Evolutionary conservation across 169 alveolate genomes (phyloP).

Genomic region (Amoebophrya sp.): DNA sequence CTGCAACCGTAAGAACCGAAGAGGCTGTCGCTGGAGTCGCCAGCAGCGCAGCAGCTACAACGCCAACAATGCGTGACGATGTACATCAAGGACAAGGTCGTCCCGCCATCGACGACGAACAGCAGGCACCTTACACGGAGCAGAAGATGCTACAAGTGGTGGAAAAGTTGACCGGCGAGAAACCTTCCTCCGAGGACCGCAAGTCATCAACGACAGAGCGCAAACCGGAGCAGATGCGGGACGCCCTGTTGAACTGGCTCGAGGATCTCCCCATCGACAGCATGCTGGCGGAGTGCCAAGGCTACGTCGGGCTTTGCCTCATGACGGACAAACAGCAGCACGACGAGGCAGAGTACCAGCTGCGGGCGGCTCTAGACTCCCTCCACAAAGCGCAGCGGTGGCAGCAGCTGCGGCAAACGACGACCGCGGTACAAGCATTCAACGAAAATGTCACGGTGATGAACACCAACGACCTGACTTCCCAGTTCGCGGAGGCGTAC

Average conservation of each 20-base stretch:
- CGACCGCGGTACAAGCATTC: not conserved
- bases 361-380: too few species aligned
- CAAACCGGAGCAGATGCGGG: not conserved
- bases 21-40: too few species aligned
- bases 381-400: too few species aligned
- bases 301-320: not conserved
- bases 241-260: not conserved
- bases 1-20: too few species aligned
- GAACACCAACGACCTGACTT: not conserved
- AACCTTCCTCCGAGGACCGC: not conserved
- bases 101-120: too few species aligned
- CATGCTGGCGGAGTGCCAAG: not conserved
- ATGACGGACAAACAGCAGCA: too few species aligned
- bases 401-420: too few species aligned
- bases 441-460: not conserved
- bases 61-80: too few species aligned
- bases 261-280: not conserved
- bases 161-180: not conserved
- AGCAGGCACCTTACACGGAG: too few species aligned
- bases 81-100: too few species aligned
- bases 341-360: too few species aligned
- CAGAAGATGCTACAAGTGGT: not conserved
- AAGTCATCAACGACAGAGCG: not conserved
- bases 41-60: too few species aligned
- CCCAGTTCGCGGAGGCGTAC: not conserved